Conservation (phyloP, 2,329 filamentous ascomycete genomes). For the Herpotrichia juniperi region DNA sequence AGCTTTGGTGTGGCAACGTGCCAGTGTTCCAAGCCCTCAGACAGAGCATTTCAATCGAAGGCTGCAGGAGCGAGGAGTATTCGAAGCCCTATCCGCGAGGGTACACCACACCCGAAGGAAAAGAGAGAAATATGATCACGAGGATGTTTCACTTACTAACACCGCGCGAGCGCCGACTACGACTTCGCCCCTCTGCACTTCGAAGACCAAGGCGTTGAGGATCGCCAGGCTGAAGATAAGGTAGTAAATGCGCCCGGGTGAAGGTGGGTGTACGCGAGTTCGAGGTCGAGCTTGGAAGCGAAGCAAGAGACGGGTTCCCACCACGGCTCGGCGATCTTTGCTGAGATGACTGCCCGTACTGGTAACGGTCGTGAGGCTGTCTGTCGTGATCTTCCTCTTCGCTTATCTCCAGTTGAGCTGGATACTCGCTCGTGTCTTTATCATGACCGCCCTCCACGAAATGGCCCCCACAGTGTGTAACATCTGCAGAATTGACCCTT, state of each 20-base stretch:
- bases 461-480: slow-evolving; percentile 2
- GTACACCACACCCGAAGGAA: no score
- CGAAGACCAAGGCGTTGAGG: not conserved
- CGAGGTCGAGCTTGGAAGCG: not conserved
- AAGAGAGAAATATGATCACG: no score
- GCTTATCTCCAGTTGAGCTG: slow-evolving; percentile 2
- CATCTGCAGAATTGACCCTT: not conserved
- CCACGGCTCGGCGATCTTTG: not conserved
- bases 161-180: not conserved
- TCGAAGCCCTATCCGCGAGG: no score
- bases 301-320: not conserved
- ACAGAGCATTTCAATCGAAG: no score
- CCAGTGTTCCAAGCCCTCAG: no score
- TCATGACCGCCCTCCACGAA: not conserved
- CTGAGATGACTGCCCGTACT: not conserved
- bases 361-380: not conserved
- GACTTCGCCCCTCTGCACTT: not conserved
- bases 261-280: not conserved
- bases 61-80: no score
- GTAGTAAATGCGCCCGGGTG: not conserved
- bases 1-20: no score
- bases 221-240: slow-evolving; percentile 1
- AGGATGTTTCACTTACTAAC: slow-evolving; percentile 1
- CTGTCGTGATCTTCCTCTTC: slow-evolving; percentile 1
- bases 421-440: not conserved